Evolutionary conservation across 129 eudicot species (phyloP).

Genomic region (Kitagawia praeruptora): DNA sequence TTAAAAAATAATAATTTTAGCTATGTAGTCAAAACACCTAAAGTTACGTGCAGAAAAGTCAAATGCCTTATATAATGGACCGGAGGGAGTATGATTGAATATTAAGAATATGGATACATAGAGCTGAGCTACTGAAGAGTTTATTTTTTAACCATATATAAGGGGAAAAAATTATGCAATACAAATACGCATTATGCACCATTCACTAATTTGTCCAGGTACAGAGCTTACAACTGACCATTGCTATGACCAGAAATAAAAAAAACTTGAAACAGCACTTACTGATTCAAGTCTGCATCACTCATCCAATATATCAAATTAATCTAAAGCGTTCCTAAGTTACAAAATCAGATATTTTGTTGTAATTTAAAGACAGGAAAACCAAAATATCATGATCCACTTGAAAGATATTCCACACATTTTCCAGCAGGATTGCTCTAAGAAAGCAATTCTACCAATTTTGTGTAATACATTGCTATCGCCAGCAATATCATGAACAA

Average conservation of each 20-base stretch:
- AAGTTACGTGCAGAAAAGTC: too few relatives aligned
- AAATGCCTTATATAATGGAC: too few relatives aligned
- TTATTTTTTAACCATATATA: not conserved
- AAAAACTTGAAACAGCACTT: not conserved
- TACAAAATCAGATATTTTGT: not conserved
- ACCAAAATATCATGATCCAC: not conserved
- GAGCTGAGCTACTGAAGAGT: not conserved
- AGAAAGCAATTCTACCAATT: slow-evolving; percentile 13
- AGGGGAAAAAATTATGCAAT: not conserved
- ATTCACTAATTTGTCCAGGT: not conserved
- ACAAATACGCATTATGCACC: not conserved
- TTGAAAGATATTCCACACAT: not conserved
- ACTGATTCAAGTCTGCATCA: not conserved
- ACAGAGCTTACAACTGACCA: not conserved
- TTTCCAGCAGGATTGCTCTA: not conserved
- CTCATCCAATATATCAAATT: not conserved
- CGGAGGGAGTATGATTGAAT: too few relatives aligned
- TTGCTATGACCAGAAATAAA: not conserved
- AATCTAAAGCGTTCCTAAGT: not conserved
- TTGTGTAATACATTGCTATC: slow-evolving; percentile 35
- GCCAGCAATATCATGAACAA: slow-evolving; percentile 43
- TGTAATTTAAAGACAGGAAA: not conserved
- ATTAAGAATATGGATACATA: too few relatives aligned
- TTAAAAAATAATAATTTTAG: too few relatives aligned
- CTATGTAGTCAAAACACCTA: too few relatives aligned